Percentiles rank a stretch among this genome's conserved stretches.
These are phyloP conservation scores for Sporothrix humicola DNA, from an alignment of 2,329 filamentous ascomycete species.

Conservation along the genomic window DNA sequence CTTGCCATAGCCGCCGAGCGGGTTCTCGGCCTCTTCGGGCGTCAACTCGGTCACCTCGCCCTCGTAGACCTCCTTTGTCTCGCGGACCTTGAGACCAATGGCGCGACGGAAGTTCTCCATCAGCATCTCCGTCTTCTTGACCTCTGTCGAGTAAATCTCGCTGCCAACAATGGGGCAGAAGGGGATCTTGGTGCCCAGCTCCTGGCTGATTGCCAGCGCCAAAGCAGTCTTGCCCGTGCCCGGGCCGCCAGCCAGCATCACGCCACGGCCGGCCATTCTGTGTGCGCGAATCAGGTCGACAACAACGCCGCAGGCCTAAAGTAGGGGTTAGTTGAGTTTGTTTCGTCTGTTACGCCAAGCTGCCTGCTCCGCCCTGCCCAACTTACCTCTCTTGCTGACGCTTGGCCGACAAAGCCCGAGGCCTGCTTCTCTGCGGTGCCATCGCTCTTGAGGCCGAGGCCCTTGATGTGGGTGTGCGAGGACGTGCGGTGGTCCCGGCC, in stretches of 20 bases:
- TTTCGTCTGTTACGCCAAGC: too few relatives aligned
- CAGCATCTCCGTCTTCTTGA: slow-evolving; percentile 98
- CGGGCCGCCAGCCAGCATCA: slow-evolving; percentile 90
- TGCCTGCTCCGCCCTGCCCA: too few relatives aligned
- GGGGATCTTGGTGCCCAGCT: slow-evolving; percentile 95
- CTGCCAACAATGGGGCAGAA: slow-evolving; percentile 98
- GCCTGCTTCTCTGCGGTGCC: slow-evolving; percentile 81
- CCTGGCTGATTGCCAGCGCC: slow-evolving; percentile 92
- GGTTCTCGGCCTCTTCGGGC: slow-evolving; percentile 97
- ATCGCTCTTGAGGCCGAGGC: slow-evolving; percentile 83
- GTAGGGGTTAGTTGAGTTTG: too few relatives aligned
- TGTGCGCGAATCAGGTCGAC: slow-evolving; percentile 95
- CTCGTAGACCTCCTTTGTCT: slow-evolving; percentile 99
- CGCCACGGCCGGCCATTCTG: slow-evolving; percentile 96
- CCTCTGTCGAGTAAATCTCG: slow-evolving; percentile 96
- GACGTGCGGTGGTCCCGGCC: slow-evolving; percentile 95
- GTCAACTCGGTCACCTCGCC: slow-evolving; percentile 98
- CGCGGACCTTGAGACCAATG: slow-evolving; percentile 94
- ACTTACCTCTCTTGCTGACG: slow-evolving; percentile 83
- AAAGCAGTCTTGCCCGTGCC: slow-evolving; percentile 97
- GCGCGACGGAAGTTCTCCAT: slow-evolving; percentile 99
- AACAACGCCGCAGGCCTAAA: slow-evolving; percentile 87
- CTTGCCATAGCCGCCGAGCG: slow-evolving; percentile 93
- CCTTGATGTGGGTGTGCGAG: slow-evolving; percentile 97
- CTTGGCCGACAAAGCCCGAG: slow-evolving; percentile 89